phyloP scores from a whole-genome alignment of 257 asterid species.

The Gentiana dahurica region DNA sequence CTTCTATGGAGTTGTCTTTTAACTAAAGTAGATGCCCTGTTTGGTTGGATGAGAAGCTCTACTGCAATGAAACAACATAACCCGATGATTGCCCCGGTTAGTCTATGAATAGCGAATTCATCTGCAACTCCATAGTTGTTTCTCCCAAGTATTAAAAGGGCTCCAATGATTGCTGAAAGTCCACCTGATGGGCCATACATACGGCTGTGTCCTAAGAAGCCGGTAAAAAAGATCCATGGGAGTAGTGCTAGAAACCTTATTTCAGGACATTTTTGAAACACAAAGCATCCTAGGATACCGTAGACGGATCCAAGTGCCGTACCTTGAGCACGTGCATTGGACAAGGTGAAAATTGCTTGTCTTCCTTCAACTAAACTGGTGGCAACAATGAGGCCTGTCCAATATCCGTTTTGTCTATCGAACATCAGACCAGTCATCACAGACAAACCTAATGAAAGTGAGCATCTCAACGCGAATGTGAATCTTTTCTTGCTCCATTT shows the following conservation, averaged over 20 bases:
- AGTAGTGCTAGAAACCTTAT: slow-evolving; percentile 42
- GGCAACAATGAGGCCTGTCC: slow-evolving; percentile 71
- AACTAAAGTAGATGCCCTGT: slow-evolving; percentile 50
- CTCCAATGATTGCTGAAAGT: slow-evolving; percentile 53
- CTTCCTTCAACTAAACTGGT: slow-evolving; percentile 46
- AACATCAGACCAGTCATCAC: slow-evolving; percentile 40
- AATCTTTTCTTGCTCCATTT: slow-evolving; percentile 19
- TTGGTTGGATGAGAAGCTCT: slow-evolving; percentile 52
- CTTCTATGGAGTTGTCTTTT: slow-evolving; percentile 24
- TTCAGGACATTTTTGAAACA: slow-evolving; percentile 25
- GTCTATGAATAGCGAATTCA: slow-evolving; percentile 48
- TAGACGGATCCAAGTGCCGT: slow-evolving; percentile 71
- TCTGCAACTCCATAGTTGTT: slow-evolving; percentile 40
- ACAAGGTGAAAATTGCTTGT: slow-evolving; percentile 48
- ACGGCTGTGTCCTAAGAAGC: slow-evolving; percentile 43
- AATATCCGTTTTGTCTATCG: slow-evolving; percentile 40
- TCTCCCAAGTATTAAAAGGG: slow-evolving; percentile 56
- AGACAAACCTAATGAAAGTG: slow-evolving; percentile 52
- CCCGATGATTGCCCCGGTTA: slow-evolving; percentile 49
- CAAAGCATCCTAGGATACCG: slow-evolving; percentile 47
- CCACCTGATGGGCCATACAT: slow-evolving; percentile 63
- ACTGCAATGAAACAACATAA: slow-evolving; percentile 29
- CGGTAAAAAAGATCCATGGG: slow-evolving; percentile 53
- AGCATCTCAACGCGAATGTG: slow-evolving; percentile 41
- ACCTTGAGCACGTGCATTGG: slow-evolving; percentile 70